phyloP scores from a whole-genome alignment of 495 filamentous ascomycete genomes.

The Pseudevernia furfuracea region DNA sequence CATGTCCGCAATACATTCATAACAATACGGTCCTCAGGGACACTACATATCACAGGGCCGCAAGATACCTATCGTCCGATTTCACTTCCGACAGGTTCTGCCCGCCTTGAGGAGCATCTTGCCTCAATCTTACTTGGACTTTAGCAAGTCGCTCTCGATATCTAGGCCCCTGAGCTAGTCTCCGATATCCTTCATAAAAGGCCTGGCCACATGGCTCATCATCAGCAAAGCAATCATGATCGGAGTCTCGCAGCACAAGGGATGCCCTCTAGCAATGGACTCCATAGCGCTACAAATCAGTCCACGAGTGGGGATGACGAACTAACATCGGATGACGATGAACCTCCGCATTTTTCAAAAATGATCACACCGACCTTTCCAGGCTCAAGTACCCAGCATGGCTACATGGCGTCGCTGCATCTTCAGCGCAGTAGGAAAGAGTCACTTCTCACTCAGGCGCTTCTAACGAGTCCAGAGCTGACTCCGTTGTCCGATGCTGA shows the following conservation, averaged over 20 bases:
- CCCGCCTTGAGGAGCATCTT: not conserved
- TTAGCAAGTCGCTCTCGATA: not conserved
- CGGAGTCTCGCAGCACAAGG: conserved; percentile 6
- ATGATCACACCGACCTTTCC: conserved; percentile 34
- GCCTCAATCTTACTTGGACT: not conserved
- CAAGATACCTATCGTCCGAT: not conserved
- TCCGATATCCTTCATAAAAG: not conserved
- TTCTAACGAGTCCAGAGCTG: conserved; percentile 57
- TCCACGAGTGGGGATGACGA: conserved; percentile 21
- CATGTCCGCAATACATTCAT: conserved; percentile 31
- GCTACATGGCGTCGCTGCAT: conserved; percentile 37
- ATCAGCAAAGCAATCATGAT: conserved; percentile 14
- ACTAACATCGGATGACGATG: conserved; percentile 41
- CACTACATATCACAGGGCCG: conserved; percentile 9
- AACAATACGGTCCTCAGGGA: conserved; percentile 32
- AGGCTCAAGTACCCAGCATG: conserved; percentile 24
- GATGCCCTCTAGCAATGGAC: conserved; percentile 2
- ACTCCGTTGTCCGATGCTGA: conserved; percentile 33
- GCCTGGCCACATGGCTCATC: conserved; percentile 14
- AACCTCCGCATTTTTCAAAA: conserved; percentile 38
- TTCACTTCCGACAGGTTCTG: not conserved
- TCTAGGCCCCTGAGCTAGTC: not conserved
- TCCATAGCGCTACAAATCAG: conserved; percentile 4
- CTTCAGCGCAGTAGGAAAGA: conserved; percentile 47
- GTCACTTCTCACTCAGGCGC: conserved; percentile 73